Evolutionary conservation across 805 yeast species (phyloP), one percentile per base, ranked within the genome.

Genomic region (Starmera quercuum): DNA sequence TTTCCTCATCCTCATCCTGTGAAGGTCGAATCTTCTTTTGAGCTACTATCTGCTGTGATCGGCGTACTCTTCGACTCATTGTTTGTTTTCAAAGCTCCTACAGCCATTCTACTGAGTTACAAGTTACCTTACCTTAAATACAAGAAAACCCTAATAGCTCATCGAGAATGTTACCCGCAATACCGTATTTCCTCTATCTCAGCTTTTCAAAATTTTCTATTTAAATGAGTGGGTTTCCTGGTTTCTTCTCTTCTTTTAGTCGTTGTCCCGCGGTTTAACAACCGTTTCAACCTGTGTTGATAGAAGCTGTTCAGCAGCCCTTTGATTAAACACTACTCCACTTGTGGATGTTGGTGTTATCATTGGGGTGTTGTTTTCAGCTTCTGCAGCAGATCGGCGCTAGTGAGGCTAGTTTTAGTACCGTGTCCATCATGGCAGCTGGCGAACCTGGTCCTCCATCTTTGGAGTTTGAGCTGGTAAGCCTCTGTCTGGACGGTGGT

Each of bases 351-450:
- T 33, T 37, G 49, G 42, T 47, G 31, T 34, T 39, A 31, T 35
- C 39, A 8, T 22, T 8, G 22, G 11, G 40, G 31, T 47, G 55
- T 52, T 44, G 54, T 40, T 26, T 35, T 41, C 39, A n/a, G 36
- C 38, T 41, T 35, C 46, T 37, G 51, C 52, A 62, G 70, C 82
- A 70, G 73, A 54, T 77, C 83, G 83, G 73, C 83, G 82, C 85
- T 59, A 39, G 59, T 34, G 53, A 39, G 53, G 56, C 56, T 48
- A 52, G 59, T 46, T 39, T 36, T 36, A 54, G 58, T 49, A 42
- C 35, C 49, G 58, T 51, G 55, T 55, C 50, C 54, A 41, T 39
- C 35, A 28, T 38, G 38, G 23, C 28, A 30, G 20, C n/a, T 19
- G 23, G 17, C 29, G 23, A 28, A 12, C 29, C 15, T 39, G 40